Base-by-base conservation (phyloP, 768 basidiomycete genomes). In the Lentinula boryana region DNA sequence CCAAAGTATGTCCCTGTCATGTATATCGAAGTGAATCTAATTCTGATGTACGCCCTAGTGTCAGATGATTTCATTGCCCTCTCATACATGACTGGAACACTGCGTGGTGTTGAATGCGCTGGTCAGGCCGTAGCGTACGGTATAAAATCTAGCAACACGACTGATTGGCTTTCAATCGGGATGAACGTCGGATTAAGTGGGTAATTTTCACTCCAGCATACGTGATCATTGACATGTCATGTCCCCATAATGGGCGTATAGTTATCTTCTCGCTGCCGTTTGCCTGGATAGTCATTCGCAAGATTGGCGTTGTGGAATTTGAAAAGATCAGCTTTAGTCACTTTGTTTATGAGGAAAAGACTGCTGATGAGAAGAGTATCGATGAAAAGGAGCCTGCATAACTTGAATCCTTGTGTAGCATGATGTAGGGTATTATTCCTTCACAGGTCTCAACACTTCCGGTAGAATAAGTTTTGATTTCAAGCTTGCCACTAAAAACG, bases 81-180 rank as follows among this genome's bases (percentile, higher is more conserved):
- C 1, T 72, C 71, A 1, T 73, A 73, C 58, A 73, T 73, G 72
- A 73, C 72, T 13, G 72, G 72, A 48, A 69, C 68, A 4, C 65
- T 73, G 38, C 70, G 72, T 31, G 72, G 72, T 15, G 68, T 73
- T 12, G 72, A 73, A 48, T 72, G 71, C 54, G 71, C 69, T 16
- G 72, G 72, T 4, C 72, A 72, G 58, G 72, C 72, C 9, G 72
- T 73, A 59, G 72, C 72, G 41, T 73, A 69, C 51, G 72, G 71
- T 43, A 57, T 73, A 61, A 73, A 73, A 61, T 73, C 72, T 5
- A 69, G 63, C 48, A 64, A 73, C 59, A 72, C 72, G 10, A 70
- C 71, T 2, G 63, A 73, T 51, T 73, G 72, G 72, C 57, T 73
- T 5, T 72, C 71, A n/a, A 70, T 73, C 44, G 72, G 72, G 6